Evolutionary conservation across 345 rosid species (phyloP), one percentile per base, ranked within the genome.

Genomic region (Citrus australasica): DNA sequence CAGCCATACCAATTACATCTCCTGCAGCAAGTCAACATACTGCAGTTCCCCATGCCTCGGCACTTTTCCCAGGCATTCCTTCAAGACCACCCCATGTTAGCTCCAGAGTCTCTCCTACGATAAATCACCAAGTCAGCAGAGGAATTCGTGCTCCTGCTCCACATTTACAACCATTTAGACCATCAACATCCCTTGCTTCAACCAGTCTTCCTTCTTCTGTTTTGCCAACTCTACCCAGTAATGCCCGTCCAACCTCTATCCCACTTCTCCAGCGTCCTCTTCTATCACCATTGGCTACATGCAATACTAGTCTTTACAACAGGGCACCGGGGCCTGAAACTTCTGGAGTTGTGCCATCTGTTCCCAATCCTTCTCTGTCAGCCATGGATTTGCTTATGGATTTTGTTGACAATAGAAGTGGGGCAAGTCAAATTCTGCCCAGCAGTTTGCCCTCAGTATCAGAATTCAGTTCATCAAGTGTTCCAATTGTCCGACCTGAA

Each of bases 61-160:
- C 78, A 35, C 74, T 65, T 72, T 61, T 73, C 22, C 75, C 84
- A 1, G 75, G 81, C 62, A 37, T 66, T 61, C 66, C 77, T 37
- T 30, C 77, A 14, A 84, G 88, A 78, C 84, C 87, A 9, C 82
- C 87, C 65, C 78, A 70, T 59, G 76, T 85, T 64, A 81, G 78
- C 74, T 74, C 82, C 24, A 25, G 83, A 46, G 38, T 80, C 51
- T 83, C 85, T 42, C 22, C 92, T 21, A 19, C 74, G 2, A 73
- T 63, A 69, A 88, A 74, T 78, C 80, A 56, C 71, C 90, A 79
- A 75, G 55, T 70, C n/a, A 61, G 85, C 46, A 77, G 78, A 70
- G 89, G 85, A 78, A 56, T 79, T 76, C 86, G 88, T 68, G 83
- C 88, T 64, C 90, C 88, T 76, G 87, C 93, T 55, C 90, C 92